Conservation (phyloP, 208 protist species). For the Naegleria lovaniensis region DNA sequence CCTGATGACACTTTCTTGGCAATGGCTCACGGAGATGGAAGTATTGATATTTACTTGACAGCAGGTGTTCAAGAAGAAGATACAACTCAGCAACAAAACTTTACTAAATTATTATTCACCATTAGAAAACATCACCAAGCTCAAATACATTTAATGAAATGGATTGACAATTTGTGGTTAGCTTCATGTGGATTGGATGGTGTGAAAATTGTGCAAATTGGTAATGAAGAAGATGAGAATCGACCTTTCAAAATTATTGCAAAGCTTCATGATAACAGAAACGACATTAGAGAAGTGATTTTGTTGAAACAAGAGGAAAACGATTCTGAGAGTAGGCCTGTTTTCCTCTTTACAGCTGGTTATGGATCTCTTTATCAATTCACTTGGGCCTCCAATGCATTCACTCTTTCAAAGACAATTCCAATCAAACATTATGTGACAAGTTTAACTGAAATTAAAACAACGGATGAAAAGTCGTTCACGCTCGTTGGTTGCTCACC, state of each 20-base stretch:
- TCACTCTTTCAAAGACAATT: background rate
- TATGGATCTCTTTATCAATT: background rate
- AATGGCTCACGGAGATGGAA: background rate
- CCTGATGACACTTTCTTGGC: background rate
- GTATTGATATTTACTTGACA: background rate
- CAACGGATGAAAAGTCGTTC: background rate
- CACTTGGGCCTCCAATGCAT: background rate
- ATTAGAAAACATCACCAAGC: background rate
- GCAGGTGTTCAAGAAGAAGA: background rate
- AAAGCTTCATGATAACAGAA: background rate
- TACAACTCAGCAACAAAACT: background rate
- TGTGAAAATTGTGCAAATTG: background rate
- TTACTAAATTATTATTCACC: background rate
- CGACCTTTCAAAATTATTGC: background rate
- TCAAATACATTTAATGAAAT: background rate
- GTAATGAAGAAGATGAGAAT: background rate
- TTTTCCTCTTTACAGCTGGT: background rate
- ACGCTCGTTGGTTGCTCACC: background rate
- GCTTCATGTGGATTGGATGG: background rate
- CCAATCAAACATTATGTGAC: background rate
- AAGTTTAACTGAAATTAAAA: background rate
- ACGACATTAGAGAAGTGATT: background rate
- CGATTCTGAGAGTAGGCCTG: background rate
- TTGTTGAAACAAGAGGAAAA: background rate
- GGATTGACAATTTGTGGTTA: background rate